Conservation (phyloP, 2,329 filamentous ascomycete genomes). For the Penicillium sp. region DNA sequence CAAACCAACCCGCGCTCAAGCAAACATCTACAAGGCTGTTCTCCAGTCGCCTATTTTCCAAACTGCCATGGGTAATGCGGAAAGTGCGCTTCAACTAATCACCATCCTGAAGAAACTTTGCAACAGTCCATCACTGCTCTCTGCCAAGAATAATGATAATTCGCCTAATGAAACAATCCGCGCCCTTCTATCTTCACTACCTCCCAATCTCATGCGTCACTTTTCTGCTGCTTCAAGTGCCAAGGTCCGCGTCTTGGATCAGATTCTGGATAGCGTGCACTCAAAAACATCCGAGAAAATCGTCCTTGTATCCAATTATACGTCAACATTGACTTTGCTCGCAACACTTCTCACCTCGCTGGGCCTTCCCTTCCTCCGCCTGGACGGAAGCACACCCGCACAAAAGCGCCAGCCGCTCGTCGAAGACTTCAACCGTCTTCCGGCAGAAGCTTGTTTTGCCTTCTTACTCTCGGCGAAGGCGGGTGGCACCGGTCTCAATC, state of each 20-base stretch:
- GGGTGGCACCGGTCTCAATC: slow-evolving; percentile 72
- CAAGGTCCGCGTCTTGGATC: slow-evolving; percentile 71
- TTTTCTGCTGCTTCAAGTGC: slow-evolving; percentile 65
- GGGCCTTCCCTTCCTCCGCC: slow-evolving; percentile 67
- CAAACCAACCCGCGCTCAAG: slow-evolving; percentile 65
- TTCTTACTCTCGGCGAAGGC: slow-evolving; percentile 76
- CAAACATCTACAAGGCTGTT: slow-evolving; percentile 66
- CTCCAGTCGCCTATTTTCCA: slow-evolving; percentile 69
- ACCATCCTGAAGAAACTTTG: slow-evolving; percentile 76
- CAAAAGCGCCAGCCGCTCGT: slow-evolving; percentile 71
- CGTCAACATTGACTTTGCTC: slow-evolving; percentile 72
- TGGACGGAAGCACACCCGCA: slow-evolving; percentile 71
- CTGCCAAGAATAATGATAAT: slow-evolving; percentile 56
- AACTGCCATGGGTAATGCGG: slow-evolving; percentile 65
- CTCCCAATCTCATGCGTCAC: slow-evolving; percentile 59
- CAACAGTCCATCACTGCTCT: slow-evolving; percentile 70
- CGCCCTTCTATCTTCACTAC: slow-evolving; percentile 60
- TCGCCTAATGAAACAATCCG: slow-evolving; percentile 55
- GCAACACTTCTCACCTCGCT: slow-evolving; percentile 65
- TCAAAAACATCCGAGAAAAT: slow-evolving; percentile 71
- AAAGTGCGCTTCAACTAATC: slow-evolving; percentile 71
- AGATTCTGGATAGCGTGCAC: slow-evolving; percentile 66
- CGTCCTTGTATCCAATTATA: slow-evolving; percentile 78
- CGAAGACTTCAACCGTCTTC: slow-evolving; percentile 70
- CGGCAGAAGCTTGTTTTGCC: slow-evolving; percentile 64